Evolutionary conservation across 2,329 filamentous ascomycete genomes (phyloP).

Genomic region (Alternaria sp.): DNA sequence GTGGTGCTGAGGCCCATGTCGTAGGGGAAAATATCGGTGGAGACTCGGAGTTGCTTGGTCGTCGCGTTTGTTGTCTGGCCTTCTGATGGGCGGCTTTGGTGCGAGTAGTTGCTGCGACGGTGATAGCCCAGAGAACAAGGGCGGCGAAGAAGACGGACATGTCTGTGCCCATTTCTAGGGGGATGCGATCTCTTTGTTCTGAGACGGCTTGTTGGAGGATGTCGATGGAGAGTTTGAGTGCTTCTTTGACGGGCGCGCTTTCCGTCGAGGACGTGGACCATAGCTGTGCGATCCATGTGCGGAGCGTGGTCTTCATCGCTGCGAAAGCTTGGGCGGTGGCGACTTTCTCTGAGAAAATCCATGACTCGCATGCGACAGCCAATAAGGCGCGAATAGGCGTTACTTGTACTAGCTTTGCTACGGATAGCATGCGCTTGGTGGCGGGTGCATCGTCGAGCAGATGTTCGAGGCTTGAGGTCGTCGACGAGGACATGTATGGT

Average conservation of each 20-base stretch:
- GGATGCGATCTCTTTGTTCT: constrained; percentile 18
- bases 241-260: constrained; percentile 26
- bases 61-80: constrained; percentile 2
- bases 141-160: constrained; percentile 45
- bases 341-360: constrained; percentile 54
- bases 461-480: constrained; percentile 25
- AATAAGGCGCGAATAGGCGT: constrained; percentile 52
- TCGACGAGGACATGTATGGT: constrained; percentile 18
- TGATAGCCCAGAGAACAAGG: constrained; percentile 45
- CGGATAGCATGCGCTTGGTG: constrained; percentile 41
- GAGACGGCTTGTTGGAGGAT: constrained; percentile 34
- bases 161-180: constrained; percentile 37
- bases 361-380: constrained; percentile 53
- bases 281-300: constrained; percentile 45
- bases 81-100: constrained; percentile 15
- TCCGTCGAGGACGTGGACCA: constrained; percentile 25
- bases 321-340: constrained; percentile 40
- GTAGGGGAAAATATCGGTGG: constrained; percentile 7
- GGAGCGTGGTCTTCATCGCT: constrained; percentile 38
- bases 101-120: constrained; percentile 33
- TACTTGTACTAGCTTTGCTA: constrained; percentile 46
- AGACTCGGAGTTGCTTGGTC: constrained; percentile 22
- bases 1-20: constrained; percentile 2
- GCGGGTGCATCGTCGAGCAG: constrained; percentile 30
- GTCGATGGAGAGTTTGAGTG: constrained; percentile 35